Conservation (phyloP, 768 basidiomycete genomes). For the Jaapia argillacea region DNA sequence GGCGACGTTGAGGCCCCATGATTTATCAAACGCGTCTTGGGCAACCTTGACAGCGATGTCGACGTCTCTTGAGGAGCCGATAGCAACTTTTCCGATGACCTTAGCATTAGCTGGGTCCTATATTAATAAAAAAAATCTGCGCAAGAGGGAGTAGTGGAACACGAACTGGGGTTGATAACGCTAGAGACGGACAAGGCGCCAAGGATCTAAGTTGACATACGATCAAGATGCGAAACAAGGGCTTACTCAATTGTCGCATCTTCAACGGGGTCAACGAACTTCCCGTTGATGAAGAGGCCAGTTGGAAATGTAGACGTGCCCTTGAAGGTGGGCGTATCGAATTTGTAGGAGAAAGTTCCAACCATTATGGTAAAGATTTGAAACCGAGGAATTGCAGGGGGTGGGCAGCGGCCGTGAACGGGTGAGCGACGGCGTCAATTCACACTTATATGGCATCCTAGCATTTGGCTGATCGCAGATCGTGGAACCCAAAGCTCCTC, state of each 20-base stretch:
- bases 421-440: no score
- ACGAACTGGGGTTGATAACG: slow-evolving; percentile 40
- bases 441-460: no score
- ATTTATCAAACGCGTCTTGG: slow-evolving; percentile 47
- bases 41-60: slow-evolving; percentile 67
- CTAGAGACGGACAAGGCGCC: slow-evolving; percentile 21
- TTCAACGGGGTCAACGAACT: slow-evolving; percentile 49
- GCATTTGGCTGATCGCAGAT: no score
- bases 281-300: slow-evolving; percentile 63
- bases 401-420: no score
- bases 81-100: slow-evolving; percentile 42
- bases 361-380: slow-evolving; percentile 29
- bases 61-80: slow-evolving; percentile 60
- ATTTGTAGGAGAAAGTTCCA: slow-evolving; percentile 33
- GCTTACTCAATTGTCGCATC: slow-evolving; percentile 61
- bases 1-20: slow-evolving; percentile 60
- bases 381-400: no score
- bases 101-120: slow-evolving; percentile 39
- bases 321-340: slow-evolving; percentile 46
- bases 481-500: no score
- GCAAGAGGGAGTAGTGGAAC: neutral
- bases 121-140: neutral
- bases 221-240: no score
- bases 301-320: slow-evolving; percentile 47
- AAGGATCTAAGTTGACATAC: no score